Evolutionary conservation across 1,139 yeast genomes (phyloP).

Genomic region (Taiozyma onychis): DNA sequence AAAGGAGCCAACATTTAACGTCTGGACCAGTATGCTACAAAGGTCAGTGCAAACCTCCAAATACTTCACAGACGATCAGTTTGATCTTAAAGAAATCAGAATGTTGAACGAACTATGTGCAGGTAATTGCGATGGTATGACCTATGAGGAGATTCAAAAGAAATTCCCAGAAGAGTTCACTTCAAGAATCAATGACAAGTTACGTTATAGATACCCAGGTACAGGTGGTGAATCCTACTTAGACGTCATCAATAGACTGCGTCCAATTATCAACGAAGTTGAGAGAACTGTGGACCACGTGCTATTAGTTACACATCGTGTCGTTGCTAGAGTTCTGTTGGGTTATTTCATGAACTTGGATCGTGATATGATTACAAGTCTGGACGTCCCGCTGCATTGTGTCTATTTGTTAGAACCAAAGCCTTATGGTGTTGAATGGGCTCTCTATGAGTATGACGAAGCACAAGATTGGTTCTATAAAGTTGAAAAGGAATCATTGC

Average conservation of each 20-base stretch:
- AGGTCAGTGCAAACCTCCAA: conserved; percentile 77
- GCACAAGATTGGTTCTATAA: conserved; percentile 70
- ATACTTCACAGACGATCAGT: conserved; percentile 55
- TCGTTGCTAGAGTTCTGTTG: conserved; percentile 78
- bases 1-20: conserved; percentile 60
- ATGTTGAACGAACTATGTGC: conserved; percentile 93
- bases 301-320: conserved; percentile 80
- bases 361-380: conserved; percentile 76
- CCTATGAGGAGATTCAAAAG: conserved; percentile 73
- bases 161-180: conserved; percentile 74
- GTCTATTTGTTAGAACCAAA: conserved; percentile 85
- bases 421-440: conserved; percentile 94
- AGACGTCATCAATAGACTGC: conserved; percentile 84
- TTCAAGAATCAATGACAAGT: conserved; percentile 67
- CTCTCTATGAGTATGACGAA: conserved; percentile 82
- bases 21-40: conserved; percentile 86
- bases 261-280: conserved; percentile 87
- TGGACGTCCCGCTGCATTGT: conserved; percentile 90
- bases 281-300: conserved; percentile 90
- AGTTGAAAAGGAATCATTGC: conserved; percentile 60
- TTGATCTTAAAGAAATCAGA: conserved; percentile 81
- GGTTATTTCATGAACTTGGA: conserved; percentile 88
- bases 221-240: conserved; percentile 95
- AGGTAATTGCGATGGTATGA: conserved; percentile 89
- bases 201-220: conserved; percentile 88